Conservation (phyloP, 177 flowering plant species). For the Vitis hybrid region DNA sequence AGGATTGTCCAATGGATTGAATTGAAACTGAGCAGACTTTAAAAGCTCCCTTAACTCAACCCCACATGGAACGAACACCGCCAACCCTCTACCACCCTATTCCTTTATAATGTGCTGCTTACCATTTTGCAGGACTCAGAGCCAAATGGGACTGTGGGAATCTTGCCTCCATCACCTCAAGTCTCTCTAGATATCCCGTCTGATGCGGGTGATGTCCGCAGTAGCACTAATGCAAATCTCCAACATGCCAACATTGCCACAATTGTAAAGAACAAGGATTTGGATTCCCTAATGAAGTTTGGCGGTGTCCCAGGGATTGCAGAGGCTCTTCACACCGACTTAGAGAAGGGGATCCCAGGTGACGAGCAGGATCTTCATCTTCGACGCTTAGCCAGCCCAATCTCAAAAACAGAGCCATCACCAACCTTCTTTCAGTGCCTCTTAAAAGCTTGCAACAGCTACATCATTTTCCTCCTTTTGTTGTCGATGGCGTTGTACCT, state of each 20-base stretch:
- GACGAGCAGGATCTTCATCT: not conserved
- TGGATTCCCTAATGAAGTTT: not conserved
- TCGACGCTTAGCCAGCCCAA: not conserved
- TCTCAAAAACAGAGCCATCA: not conserved
- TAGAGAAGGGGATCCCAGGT: constrained; percentile 10
- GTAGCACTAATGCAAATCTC: not conserved
- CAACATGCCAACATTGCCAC: constrained; percentile 5
- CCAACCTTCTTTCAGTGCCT: not conserved
- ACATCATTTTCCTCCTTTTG: constrained; percentile 12
- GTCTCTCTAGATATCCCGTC: not conserved
- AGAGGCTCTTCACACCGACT: constrained; percentile 12
- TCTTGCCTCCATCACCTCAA: not conserved
- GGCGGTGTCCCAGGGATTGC: constrained; percentile 19
- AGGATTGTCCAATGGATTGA: no score
- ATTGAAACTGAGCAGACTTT: no score
- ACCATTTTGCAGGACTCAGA: not conserved
- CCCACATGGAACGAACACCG: no score
- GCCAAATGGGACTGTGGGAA: not conserved
- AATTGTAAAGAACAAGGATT: constrained; percentile 11
- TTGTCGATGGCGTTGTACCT: constrained; percentile 5
- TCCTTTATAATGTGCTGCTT: not conserved
- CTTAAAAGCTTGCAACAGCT: constrained; percentile 3
- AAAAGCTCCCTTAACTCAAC: no score
- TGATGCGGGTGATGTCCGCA: constrained; percentile 20
- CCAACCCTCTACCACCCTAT: no score